A percentile compares a stretch with the other conserved stretches of the same genome.
Evolutionary conservation across 2,329 filamentous ascomycete species (phyloP).

Genomic region (Pyrenophora tritici-repentis): DNA sequence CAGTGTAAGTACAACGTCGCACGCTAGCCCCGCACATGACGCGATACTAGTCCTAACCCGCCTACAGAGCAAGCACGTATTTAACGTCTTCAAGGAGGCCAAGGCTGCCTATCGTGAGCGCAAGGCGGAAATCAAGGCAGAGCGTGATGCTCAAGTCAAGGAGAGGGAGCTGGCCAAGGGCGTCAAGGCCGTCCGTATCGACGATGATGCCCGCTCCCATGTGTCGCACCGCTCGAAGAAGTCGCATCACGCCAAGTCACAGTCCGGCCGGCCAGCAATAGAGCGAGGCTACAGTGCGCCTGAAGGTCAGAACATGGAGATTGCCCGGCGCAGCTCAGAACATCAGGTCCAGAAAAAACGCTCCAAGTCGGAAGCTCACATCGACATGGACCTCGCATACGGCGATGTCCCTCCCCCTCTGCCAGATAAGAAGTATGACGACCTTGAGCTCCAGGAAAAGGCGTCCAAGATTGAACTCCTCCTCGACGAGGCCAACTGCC

Average conservation of each 20-base stretch:
- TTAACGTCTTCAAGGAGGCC: constrained; percentile 90
- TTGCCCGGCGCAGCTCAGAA: constrained; percentile 52
- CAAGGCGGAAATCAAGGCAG: constrained; percentile 78
- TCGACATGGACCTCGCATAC: constrained; percentile 93
- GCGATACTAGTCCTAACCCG: constrained; percentile 30
- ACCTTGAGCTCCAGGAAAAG: constrained; percentile 67
- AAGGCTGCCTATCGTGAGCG: constrained; percentile 85
- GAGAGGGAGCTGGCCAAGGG: constrained; percentile 65
- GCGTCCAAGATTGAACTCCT: constrained; percentile 76
- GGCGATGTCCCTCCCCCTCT: constrained; percentile 78
- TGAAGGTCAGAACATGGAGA: constrained; percentile 45
- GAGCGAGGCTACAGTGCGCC: constrained; percentile 51
- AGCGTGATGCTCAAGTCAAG: constrained; percentile 64
- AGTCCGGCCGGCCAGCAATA: constrained; percentile 40
- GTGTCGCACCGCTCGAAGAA: constrained; percentile 36
- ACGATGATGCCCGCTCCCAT: constrained; percentile 44
- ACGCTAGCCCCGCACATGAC: constrained; percentile 1
- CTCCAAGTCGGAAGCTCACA: constrained; percentile 54
- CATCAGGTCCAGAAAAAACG: constrained; percentile 35
- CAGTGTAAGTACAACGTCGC: constrained; percentile 64
- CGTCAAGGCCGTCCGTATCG: constrained; percentile 55
- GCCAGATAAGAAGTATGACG: constrained; percentile 54
- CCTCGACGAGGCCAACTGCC: constrained; percentile 83
- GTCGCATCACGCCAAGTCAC: constrained; percentile 30
- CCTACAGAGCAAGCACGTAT: constrained; percentile 80